Evolutionary conservation across 1,284 basidiomycete species (phyloP).

Genomic region (Sanghuangporus weigelae): DNA sequence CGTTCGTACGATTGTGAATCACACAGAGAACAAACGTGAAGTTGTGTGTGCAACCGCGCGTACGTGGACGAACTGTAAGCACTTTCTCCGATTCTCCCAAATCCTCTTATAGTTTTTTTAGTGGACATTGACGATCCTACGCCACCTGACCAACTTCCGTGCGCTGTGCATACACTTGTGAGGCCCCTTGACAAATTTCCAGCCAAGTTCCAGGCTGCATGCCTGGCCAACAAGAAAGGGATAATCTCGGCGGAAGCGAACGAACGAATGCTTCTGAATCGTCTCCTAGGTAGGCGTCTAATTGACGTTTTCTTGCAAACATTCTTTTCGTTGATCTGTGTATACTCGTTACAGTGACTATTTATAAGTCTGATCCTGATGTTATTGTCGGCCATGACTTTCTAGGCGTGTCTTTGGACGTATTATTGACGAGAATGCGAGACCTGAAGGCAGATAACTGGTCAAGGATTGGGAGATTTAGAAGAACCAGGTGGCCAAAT

Average conservation of each 20-base stretch:
- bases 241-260: slow-evolving; percentile 74
- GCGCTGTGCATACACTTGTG: slow-evolving; percentile 85
- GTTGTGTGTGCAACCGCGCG: slow-evolving; percentile 83
- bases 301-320: not conserved
- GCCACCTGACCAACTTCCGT: slow-evolving; percentile 81
- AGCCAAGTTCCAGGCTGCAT: slow-evolving; percentile 72
- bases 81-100: not conserved
- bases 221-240: slow-evolving; percentile 59
- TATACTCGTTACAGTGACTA: slow-evolving; percentile 48
- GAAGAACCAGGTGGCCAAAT: slow-evolving; percentile 76
- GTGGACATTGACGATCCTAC: slow-evolving; percentile 87
- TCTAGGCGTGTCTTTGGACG: slow-evolving; percentile 86
- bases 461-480: slow-evolving; percentile 92
- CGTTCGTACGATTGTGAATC: slow-evolving; percentile 90
- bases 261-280: slow-evolving; percentile 85
- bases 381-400: slow-evolving; percentile 96
- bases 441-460: slow-evolving; percentile 90
- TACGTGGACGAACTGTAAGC: slow-evolving; percentile 85
- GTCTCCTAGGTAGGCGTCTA: slow-evolving; percentile 59
- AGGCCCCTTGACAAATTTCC: slow-evolving; percentile 91
- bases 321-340: not conserved
- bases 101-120: slow-evolving; percentile 27
- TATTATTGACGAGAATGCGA: slow-evolving; percentile 87
- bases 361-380: slow-evolving; percentile 90
- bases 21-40: slow-evolving; percentile 91